A percentile compares a stretch with the other conserved stretches of the same genome.
These are phyloP conservation scores for Groenewaldozyma salmanticensis DNA, from an alignment of 805 yeast genomes.

Conservation along the genomic window DNA sequence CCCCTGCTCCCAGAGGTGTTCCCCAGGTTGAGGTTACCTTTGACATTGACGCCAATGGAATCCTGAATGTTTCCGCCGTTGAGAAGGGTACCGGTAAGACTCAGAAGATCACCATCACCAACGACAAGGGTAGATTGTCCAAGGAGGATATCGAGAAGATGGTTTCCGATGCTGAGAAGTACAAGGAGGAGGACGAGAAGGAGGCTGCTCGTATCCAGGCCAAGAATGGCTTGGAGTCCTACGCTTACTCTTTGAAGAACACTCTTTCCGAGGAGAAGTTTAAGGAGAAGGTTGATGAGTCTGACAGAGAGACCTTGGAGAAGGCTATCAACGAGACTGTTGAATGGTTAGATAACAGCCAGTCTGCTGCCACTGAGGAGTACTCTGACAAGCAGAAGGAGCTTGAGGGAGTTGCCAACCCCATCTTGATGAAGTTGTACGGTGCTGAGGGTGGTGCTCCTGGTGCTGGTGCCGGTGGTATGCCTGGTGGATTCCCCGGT, in stretches of 20 bases:
- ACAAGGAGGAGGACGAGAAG: constrained; percentile 91
- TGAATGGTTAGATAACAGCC: constrained; percentile 87
- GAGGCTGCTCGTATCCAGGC: constrained; percentile 89
- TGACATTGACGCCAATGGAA: constrained; percentile 96
- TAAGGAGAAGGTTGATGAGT: constrained; percentile 66
- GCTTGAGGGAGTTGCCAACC: constrained; percentile 90
- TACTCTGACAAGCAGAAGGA: constrained; percentile 89
- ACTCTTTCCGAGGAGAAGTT: constrained; percentile 63
- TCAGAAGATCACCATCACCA: constrained; percentile 94
- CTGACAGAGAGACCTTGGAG: constrained; percentile 57
- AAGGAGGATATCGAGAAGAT: constrained; percentile 96
- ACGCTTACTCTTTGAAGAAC: constrained; percentile 87
- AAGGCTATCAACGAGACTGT: constrained; percentile 80
- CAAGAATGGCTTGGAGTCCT: constrained; percentile 92
- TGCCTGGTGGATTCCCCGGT: constrained; percentile 59
- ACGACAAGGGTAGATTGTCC: constrained; percentile 96
- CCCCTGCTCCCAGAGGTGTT: constrained; percentile 98
- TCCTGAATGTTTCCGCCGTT: constrained; percentile 88
- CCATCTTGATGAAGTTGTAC: constrained; percentile 95
- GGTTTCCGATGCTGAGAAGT: constrained; percentile 97
- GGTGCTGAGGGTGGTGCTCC: constrained; percentile 62
- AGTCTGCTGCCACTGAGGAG: constrained; percentile 88
- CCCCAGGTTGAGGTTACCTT: constrained; percentile 97
- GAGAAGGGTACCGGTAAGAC: constrained; percentile 99
- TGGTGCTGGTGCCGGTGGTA: constrained; percentile 72